phyloP scores from a whole-genome alignment of 768 basidiomycete species.

The Lactarius quietus region DNA sequence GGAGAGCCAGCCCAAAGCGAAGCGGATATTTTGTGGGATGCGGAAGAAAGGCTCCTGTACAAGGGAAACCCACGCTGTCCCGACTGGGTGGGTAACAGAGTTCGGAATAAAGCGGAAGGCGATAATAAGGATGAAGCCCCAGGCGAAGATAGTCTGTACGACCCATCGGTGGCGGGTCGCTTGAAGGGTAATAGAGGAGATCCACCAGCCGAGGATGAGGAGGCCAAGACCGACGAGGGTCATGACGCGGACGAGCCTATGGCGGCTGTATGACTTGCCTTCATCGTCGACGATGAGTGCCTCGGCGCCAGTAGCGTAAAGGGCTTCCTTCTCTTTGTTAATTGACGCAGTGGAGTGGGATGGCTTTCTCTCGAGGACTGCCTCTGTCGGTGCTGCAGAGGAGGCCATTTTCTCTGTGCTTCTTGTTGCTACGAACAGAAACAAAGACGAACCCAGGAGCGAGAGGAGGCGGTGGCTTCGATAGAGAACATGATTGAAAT shows the following conservation, averaged over 20 bases:
- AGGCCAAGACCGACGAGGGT: constrained; percentile 50
- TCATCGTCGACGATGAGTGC: constrained; percentile 16
- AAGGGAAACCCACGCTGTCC: constrained; percentile 62
- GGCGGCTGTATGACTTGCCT: constrained; percentile 24
- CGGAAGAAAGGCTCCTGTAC: constrained; percentile 67
- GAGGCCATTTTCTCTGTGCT: neutral
- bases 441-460: neutral
- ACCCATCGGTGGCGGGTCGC: constrained; percentile 80
- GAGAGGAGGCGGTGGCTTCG: neutral
- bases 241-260: constrained; percentile 29
- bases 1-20: constrained; percentile 70
- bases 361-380: constrained; percentile 25
- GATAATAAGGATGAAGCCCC: constrained; percentile 76
- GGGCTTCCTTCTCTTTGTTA: constrained; percentile 30
- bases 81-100: constrained; percentile 64
- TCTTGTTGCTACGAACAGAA: constrained; percentile 12
- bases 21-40: constrained; percentile 48
- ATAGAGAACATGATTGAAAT: neutral
- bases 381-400: neutral
- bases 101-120: constrained; percentile 84
- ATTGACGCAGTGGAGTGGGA: constrained; percentile 28
- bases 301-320: constrained; percentile 8
- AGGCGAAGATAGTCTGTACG: constrained; percentile 76
- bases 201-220: constrained; percentile 83
- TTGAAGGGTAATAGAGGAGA: constrained; percentile 62